These are phyloP conservation scores for Exophiala calicioides DNA, from an alignment of 2,329 filamentous ascomycete species.

Conservation along the genomic window DNA sequence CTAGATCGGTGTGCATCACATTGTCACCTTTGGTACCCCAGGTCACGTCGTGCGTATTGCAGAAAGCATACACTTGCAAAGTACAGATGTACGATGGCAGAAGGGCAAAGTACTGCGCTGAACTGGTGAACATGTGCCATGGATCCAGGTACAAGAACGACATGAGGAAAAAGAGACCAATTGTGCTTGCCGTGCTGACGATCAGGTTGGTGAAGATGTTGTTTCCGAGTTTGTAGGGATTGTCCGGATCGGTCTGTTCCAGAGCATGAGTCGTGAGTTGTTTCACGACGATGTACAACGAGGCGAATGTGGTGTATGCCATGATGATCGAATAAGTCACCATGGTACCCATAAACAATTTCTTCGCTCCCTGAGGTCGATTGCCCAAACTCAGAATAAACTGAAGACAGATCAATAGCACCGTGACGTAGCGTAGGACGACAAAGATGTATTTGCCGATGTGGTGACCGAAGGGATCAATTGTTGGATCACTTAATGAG, in stretches of 20 bases:
- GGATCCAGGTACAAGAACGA: slow-evolving; percentile 95
- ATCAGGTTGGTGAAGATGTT: slow-evolving; percentile 95
- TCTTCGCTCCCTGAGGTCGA: slow-evolving; percentile 89
- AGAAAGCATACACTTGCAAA: slow-evolving; percentile 96
- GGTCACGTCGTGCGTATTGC: slow-evolving; percentile 97
- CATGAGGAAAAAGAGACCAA: slow-evolving; percentile 95
- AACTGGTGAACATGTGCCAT: slow-evolving; percentile 97
- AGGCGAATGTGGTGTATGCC: slow-evolving; percentile 89
- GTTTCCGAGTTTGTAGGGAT: slow-evolving; percentile 66
- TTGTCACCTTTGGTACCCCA: slow-evolving; percentile 99
- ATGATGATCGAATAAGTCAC: slow-evolving; percentile 92
- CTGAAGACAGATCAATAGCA: slow-evolving; percentile 87
- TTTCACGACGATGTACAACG: slow-evolving; percentile 83
- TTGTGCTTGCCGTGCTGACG: slow-evolving; percentile 81
- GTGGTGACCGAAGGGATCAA: slow-evolving; percentile 90
- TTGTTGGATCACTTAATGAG: slow-evolving; percentile 72
- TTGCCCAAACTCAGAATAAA: slow-evolving; percentile 98
- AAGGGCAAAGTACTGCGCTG: slow-evolving; percentile 87
- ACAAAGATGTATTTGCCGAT: slow-evolving; percentile 84
- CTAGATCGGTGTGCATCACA: slow-evolving; percentile 86
- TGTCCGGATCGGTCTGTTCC: slow-evolving; percentile 38
- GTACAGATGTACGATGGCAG: slow-evolving; percentile 95
- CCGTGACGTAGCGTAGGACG: slow-evolving; percentile 78
- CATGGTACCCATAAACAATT: slow-evolving; percentile 85
- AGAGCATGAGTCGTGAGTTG: slow-evolving; percentile 63